Evolutionary conservation across 345 rosid genomes (phyloP), one percentile per base, ranked within the genome.

Genomic region (Eucalyptus erythrocorys): DNA sequence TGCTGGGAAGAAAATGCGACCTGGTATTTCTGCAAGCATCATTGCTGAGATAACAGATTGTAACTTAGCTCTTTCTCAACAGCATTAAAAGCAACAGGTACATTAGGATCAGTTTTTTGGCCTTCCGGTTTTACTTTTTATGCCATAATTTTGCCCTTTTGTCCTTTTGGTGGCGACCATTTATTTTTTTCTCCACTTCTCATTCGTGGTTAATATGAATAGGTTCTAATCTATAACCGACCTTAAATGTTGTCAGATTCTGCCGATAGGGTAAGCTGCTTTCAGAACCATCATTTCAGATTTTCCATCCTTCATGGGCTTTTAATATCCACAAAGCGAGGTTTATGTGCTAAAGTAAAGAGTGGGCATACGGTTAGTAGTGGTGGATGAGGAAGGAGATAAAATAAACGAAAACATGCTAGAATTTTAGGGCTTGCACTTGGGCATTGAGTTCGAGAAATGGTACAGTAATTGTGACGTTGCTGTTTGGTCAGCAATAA

Each of bases 71-170:
- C 97, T 98, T 88, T 98, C 99, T 32, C 97, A 96, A 89, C 97
- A 94, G 91, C 97, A 98, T 27, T 95, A 96, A 94, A 96, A 91
- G 92, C 95, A 99, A 48, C 96, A 94, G 97, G 98, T 96, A 92
- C 66, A 61, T 68, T 42, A 27, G 55, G 45, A 24, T 5, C 32
- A n/a, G 12, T 22, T 42, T 37, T 68, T 86, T 21, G 80, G 15
- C 57, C 42, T 49, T 86, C 32, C 14, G 45, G 26, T 27, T 34
- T 57, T 42, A 40, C 32, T 8, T 5, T 66, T 66, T 82, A 55
- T 9, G 21, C 49, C 48, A 32, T 86, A 40, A 14, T 34, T 27
- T 50, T 88, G 6, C 37, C 47, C 55, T 40, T 53, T 53, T 34
- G n/a, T 48, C 30, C 48, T 12, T 66, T 11, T 11, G 12, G 61